Evolutionary conservation across 2,329 filamentous ascomycete species (phyloP), one percentile per base, ranked within the genome.

Genomic region (Colletotrichum melonis): DNA sequence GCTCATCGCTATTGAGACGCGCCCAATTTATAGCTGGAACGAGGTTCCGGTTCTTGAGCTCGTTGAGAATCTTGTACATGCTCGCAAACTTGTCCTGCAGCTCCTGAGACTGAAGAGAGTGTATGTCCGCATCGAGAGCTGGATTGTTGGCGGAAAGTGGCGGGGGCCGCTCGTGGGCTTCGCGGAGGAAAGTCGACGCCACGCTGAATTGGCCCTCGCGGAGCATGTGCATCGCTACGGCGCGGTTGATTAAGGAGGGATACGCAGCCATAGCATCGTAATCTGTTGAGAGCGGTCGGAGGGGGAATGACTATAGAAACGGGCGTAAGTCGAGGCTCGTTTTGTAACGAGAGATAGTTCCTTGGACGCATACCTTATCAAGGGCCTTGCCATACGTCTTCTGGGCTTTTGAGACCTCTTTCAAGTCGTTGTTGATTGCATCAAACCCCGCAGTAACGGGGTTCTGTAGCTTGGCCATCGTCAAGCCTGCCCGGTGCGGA

Each of bases 141-240:
- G 70, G 63, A 57, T 65, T 57, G 52, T 63, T 67, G 24, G 69
- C 59, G 22, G 73, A 74, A 42, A 81, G 72, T 54, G 57, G 64
- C 11, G 69, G 69, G 35, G 79, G 79, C n/a, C 83, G 80, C 56
- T 85, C 81, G 72, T 85, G 83, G 19, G 86, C 90, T 85, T 98
- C 97, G 16, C 89, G 86, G 62, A 98, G 90, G 78, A 99, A 98
- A 1, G 92, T 95, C 19, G 92, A 91, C 14, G 96, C 96, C 2
- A 98, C 95, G 26, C 88, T 89, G 82, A 99, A 99, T 80, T 98
- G 94, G 62, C 97, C 97, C 84, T 98, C 96, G 54, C 97, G 94
- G 52, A 99, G 89, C 26, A 99, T 89, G 80, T 99, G 97, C 95
- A 98, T 75, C 11, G 94, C 94, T 77, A 99, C 97, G 7, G 97